These are phyloP conservation scores for Tetradesmus obliquus DNA, from an alignment of 139 green algal genomes.

Conservation along the genomic window DNA sequence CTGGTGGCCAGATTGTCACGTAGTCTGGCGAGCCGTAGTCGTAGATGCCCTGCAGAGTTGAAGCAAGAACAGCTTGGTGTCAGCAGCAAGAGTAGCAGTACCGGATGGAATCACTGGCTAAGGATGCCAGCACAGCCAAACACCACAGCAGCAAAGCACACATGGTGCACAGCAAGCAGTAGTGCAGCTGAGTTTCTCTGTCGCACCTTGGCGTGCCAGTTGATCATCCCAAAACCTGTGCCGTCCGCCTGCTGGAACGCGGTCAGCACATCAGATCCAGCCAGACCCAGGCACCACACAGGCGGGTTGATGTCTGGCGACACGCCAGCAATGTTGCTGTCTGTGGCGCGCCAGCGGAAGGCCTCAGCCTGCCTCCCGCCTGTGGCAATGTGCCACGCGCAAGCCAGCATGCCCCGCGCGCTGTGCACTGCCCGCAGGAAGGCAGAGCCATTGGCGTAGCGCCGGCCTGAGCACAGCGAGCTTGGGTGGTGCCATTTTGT, in stretches of 20 bases:
- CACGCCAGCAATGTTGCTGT: not conserved
- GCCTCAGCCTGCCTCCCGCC: not conserved
- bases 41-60: slow-evolving; percentile 4
- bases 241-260: not conserved
- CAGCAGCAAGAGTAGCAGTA: not conserved
- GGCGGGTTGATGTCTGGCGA: not conserved
- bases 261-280: not conserved
- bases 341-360: not conserved
- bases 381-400: not conserved
- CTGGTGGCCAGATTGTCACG: not conserved
- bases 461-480: not conserved
- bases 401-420: not conserved
- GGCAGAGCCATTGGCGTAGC: not conserved
- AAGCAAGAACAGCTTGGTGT: not conserved
- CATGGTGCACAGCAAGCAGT: not conserved
- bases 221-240: not conserved
- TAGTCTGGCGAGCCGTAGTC: slow-evolving; percentile 23
- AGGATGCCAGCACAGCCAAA: not conserved
- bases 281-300: not conserved
- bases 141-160: not conserved
- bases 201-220: not conserved
- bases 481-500: not conserved
- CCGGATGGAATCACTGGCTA: not conserved
- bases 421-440: not conserved
- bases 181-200: not conserved